Conservation (phyloP, 2,329 filamentous ascomycete genomes). For the Aspergillus ibericus region DNA sequence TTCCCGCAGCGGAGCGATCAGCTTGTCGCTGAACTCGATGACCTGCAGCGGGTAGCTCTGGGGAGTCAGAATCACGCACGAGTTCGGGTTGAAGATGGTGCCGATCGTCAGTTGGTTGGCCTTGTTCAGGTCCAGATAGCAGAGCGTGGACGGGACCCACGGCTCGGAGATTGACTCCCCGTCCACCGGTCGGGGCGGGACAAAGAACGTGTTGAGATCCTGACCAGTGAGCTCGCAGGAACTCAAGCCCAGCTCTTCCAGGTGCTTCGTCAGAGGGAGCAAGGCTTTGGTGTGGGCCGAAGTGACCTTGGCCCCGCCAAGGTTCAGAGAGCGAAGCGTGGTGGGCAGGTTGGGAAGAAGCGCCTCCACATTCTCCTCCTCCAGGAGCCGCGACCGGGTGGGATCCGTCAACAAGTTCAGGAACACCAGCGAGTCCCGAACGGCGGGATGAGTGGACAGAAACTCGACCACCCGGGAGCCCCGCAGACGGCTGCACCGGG, state of each 20-base stretch:
- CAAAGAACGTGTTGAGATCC: slow-evolving; percentile 66
- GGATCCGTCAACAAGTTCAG: slow-evolving; percentile 73
- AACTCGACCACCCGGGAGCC: slow-evolving; percentile 69
- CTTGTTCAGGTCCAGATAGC: slow-evolving; percentile 76
- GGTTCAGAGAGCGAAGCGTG: slow-evolving; percentile 70
- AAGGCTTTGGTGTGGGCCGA: slow-evolving; percentile 64
- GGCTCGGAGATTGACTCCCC: slow-evolving; percentile 23
- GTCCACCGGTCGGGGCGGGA: slow-evolving; percentile 24
- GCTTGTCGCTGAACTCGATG: slow-evolving; percentile 70
- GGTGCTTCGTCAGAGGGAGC: slow-evolving; percentile 64
- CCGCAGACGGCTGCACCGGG: slow-evolving; percentile 70
- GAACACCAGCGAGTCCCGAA: slow-evolving; percentile 63
- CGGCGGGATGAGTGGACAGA: slow-evolving; percentile 68
- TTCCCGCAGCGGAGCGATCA: slow-evolving; percentile 65
- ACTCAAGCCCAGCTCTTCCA: slow-evolving; percentile 75
- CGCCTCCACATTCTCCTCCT: slow-evolving; percentile 62
- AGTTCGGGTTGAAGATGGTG: slow-evolving; percentile 58
- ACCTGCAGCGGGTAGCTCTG: slow-evolving; percentile 70
- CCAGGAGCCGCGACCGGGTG: slow-evolving; percentile 69
- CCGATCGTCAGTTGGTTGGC: slow-evolving; percentile 59
- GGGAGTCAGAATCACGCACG: slow-evolving; percentile 58
- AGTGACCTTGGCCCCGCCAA: slow-evolving; percentile 73
- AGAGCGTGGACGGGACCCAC: slow-evolving; percentile 62
- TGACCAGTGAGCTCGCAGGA: slow-evolving; percentile 62
- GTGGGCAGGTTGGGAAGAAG: slow-evolving; percentile 66